phyloP scores from a whole-genome alignment of 2,329 filamentous ascomycete genomes.

The Fusarium multiceps region DNA sequence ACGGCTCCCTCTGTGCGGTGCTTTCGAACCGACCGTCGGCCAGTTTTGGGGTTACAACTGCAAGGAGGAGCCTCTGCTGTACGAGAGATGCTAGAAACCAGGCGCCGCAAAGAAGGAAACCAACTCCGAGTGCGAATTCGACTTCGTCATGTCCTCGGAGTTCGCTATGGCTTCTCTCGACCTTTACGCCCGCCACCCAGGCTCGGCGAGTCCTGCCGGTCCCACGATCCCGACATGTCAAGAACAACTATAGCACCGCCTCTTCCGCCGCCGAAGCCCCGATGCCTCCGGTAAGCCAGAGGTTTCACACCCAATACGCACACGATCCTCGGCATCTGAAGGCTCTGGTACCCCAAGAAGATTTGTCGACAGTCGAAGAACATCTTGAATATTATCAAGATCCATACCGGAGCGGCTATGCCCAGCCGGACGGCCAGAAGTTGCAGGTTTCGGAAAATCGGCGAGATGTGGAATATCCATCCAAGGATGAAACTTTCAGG shows the following conservation, averaged over 20 bases:
- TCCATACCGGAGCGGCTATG: conserved; percentile 66
- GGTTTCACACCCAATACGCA: conserved; percentile 10
- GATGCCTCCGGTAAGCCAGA: conserved; percentile 23
- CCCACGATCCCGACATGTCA: conserved; percentile 35
- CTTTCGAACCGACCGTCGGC: conserved; percentile 59
- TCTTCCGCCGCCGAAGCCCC: conserved; percentile 34
- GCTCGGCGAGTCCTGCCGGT: conserved; percentile 28
- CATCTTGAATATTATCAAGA: conserved; percentile 64
- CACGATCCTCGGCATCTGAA: conserved; percentile 60
- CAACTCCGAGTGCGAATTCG: conserved; percentile 6
- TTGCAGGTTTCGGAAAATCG: conserved; percentile 62
- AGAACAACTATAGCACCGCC: conserved; percentile 45
- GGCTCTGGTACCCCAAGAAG: conserved; percentile 63
- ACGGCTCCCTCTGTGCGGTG: conserved; percentile 69
- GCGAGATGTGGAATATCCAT: conserved; percentile 62
- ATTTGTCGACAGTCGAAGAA: conserved; percentile 62
- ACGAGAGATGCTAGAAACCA: conserved; percentile 31
- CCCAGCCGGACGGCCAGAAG: conserved; percentile 60
- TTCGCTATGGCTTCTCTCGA: conserved; percentile 56
- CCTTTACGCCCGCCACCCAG: conserved; percentile 50
- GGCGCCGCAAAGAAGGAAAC: conserved; percentile 17
- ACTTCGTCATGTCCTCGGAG: conserved; percentile 48
- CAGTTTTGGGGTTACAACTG: conserved; percentile 41
- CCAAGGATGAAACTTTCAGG: conserved; percentile 53
- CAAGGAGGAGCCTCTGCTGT: conserved; percentile 45